Evolutionary conservation across 129 eudicot species (phyloP), one percentile per base, ranked within the genome.

Genomic region (Chrysanthemum seticuspe): DNA sequence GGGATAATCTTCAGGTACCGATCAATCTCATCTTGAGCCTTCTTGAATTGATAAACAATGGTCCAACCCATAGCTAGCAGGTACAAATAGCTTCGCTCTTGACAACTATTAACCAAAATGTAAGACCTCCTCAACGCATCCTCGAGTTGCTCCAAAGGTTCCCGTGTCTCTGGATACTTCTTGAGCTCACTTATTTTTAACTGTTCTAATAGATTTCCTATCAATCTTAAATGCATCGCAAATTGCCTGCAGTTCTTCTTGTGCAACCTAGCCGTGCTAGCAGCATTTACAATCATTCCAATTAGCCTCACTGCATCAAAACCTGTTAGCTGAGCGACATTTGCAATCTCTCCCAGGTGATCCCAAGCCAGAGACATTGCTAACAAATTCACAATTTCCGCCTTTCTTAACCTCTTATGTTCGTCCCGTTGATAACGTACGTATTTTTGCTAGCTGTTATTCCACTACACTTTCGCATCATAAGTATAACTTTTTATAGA

Each of bases 51-150:
- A 76, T 92, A 89, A 48, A 89, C 98, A 76, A 92, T 80, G 74
- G 85, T 92, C 98, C 98, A 92, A 5, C 98, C 98, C 95, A 89
- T 87, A 0, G 96, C 95, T 51, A 92, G 87, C 81, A 92, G 71
- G 70, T 89, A 92, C 5, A 89, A 58, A 65, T 87, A 92, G 71
- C 98, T 92, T 70, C 95, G 80, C 10, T 82, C 95, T 70, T 89
- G 98, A 70, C 96, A 92, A 77, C 96, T 85, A 67, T 85, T 85
- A 11, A 92, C 95, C 85, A 92, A 78, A 77, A 92, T 49, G 68
- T 87, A 92, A 10, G 98, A 87, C 81, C 98, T 87, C 83, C 98
- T 85, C 82, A 92, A 68, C 2, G 98, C 94, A 80, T 92, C 98
- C 83, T 92, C 98, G 4, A 92, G 94, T 74, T 83, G 89, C 83